These are phyloP conservation scores for Colletotrichum coccodes DNA, from an alignment of 2,329 filamentous ascomycete genomes.

Conservation along the genomic window DNA sequence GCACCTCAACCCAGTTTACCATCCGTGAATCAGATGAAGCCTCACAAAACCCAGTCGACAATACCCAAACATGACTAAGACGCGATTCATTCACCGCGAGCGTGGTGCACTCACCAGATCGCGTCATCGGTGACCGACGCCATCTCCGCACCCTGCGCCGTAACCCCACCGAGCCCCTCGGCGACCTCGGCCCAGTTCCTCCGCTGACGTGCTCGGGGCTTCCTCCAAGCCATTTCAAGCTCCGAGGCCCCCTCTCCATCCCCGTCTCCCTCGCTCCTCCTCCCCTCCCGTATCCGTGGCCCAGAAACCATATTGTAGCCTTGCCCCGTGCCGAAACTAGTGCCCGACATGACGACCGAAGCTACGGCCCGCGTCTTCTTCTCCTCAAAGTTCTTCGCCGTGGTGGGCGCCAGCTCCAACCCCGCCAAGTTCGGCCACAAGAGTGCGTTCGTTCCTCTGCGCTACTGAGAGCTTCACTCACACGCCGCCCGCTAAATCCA, in stretches of 20 bases:
- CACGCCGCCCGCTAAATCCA: neutral
- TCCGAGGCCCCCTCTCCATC: conserved; percentile 22
- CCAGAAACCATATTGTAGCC: neutral
- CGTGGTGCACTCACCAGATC: neutral
- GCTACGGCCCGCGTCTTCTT: conserved; percentile 83
- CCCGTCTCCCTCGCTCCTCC: conserved; percentile 23
- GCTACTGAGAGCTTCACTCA: neutral
- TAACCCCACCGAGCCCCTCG: neutral
- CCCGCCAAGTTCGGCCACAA: conserved; percentile 89
- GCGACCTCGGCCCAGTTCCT: neutral
- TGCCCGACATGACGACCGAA: conserved; percentile 69
- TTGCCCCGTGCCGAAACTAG: neutral
- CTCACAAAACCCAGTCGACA: neutral
- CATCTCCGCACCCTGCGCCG: neutral
- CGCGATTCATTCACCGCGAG: neutral
- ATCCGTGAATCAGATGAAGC: neutral
- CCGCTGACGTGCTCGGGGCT: conserved; percentile 29
- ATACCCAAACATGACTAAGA: neutral
- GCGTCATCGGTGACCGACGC: conserved; percentile 3
- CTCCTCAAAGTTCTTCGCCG: conserved; percentile 81
- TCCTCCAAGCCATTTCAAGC: conserved; percentile 17
- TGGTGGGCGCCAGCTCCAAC: conserved; percentile 90
- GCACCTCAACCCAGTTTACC: neutral
- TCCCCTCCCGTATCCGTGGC: neutral
- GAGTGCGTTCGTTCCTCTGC: conserved; percentile 60